phyloP scores from a whole-genome alignment of 495 filamentous ascomycete genomes.

The Podospora sp. region DNA sequence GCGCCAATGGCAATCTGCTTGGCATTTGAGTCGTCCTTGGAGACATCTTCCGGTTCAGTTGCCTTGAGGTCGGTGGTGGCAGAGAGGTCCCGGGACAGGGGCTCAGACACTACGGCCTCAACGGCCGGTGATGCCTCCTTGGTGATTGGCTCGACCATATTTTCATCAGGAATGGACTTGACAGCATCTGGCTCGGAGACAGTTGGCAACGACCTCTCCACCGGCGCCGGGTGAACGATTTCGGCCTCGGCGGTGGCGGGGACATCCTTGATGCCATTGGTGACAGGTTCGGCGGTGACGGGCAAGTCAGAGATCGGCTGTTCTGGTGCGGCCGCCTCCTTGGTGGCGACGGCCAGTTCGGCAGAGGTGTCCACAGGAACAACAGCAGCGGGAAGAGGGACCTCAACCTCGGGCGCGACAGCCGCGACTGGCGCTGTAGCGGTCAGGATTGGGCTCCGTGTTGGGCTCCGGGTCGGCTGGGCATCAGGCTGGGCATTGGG shows the following conservation, averaged over 20 bases:
- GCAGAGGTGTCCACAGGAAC: not conserved
- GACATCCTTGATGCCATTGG: not conserved
- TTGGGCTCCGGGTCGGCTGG: conserved; percentile 4
- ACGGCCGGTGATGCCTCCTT: not conserved
- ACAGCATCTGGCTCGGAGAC: not conserved
- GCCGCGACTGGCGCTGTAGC: not conserved
- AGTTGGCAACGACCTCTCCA: not conserved
- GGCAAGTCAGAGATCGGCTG: no score
- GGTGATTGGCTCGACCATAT: not conserved
- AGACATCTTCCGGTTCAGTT: not conserved
- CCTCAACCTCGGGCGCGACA: not conserved
- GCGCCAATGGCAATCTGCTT: conserved; percentile 34
- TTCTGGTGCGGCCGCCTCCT: not conserved
- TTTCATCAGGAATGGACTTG: not conserved
- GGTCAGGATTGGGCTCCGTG: not conserved
- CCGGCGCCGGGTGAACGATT: not conserved
- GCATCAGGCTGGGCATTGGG: conserved; percentile 12
- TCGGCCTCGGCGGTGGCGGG: not conserved
- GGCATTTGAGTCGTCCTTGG: not conserved
- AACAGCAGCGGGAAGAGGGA: not conserved
- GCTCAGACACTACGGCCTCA: not conserved
- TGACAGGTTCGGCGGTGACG: not conserved
- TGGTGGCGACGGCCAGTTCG: not conserved
- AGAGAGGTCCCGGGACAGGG: conserved; percentile 13
- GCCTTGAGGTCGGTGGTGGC: conserved; percentile 6